Evolutionary conservation across 306 rosid species (phyloP), one percentile per base, ranked within the genome.

Genomic region (Trifolium dubium): DNA sequence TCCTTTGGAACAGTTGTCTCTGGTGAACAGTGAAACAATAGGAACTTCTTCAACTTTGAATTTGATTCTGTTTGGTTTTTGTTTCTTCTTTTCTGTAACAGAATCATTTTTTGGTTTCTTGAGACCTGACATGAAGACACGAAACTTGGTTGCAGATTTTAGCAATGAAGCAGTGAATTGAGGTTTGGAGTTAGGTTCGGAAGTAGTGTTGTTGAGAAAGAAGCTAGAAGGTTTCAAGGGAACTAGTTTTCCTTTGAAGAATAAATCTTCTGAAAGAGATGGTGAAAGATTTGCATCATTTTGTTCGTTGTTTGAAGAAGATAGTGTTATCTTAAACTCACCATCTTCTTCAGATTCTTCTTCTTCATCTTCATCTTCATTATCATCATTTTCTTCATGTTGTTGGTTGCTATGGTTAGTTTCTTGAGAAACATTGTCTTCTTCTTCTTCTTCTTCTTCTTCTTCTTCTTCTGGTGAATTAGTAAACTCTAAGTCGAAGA

Each of bases 11-110:
- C 92, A 85, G 77, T 84, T 87, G 68, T 92, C 96, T 83, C 96
- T 82, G 3, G 90, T 86, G 77, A 94, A 94, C 55, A 92, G 75
- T 53, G 99, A 92, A 71, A 88, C 78, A 28, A 94, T 89, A 10
- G 96, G 97, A 15, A 88, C 99, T 14, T 92, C 96, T 64, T 92
- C 97, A 0, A 92, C 92, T 77, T 90, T 95, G 32, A 95, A 81
- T 47, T 95, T 95, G 56, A 12, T 79, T 84, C 58, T 75, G 79
- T 60, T 5, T 11, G 37, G 51, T 19, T 23, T 41, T 5, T 39
- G 51, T 5, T 64, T 64, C 2, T 58, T 41, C 28, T 74, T 17
- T 69, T 67, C 7, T 12, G 76, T 77, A 6, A 61, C 75, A 0
- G 79, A 12, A 23, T 86, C 97, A 4, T 84, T 6, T 77, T 79